A percentile compares a stretch with the other conserved stretches of the same genome.
phyloP scores from a whole-genome alignment of 371 early-diverging fungal species.

The Chytridium lagenaria region DNA sequence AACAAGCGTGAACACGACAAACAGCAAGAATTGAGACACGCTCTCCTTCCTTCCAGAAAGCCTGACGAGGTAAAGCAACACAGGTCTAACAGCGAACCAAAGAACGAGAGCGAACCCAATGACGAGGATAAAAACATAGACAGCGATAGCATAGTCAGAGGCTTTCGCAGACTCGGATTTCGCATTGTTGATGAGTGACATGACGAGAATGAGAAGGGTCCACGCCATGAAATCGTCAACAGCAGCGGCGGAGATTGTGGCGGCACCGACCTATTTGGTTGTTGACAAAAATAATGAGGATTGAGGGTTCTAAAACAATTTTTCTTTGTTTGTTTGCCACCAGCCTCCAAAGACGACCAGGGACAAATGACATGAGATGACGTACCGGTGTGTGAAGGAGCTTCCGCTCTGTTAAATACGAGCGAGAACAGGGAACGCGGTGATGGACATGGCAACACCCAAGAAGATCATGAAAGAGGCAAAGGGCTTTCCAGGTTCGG shows the following conservation, averaged over 20 bases:
- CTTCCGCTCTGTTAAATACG: slow-evolving; percentile 89
- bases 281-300: not conserved
- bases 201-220: slow-evolving; percentile 56
- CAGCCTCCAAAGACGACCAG: too few species aligned
- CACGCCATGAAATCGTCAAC: slow-evolving; percentile 90
- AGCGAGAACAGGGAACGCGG: slow-evolving; percentile 67
- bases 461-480: slow-evolving; percentile 69
- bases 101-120: slow-evolving; percentile 45
- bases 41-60: slow-evolving; percentile 25
- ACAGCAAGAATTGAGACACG: slow-evolving; percentile 61
- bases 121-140: slow-evolving; percentile 50
- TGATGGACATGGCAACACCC: slow-evolving; percentile 91
- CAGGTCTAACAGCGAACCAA: slow-evolving; percentile 44
- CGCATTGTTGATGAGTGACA: slow-evolving; percentile 55
- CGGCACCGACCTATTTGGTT: slow-evolving; percentile 66
- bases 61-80: slow-evolving; percentile 35
- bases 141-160: slow-evolving; percentile 34
- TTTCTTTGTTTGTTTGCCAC: not conserved
- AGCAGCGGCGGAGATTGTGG: slow-evolving; percentile 85
- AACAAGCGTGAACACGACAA: slow-evolving; percentile 43
- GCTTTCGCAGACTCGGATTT: not conserved
- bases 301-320: not conserved
- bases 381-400: slow-evolving; percentile 69
- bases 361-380: not conserved
- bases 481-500: slow-evolving; percentile 41